phyloP scores from a whole-genome alignment of 1,284 basidiomycete species.

The Ustilago nuda region DNA sequence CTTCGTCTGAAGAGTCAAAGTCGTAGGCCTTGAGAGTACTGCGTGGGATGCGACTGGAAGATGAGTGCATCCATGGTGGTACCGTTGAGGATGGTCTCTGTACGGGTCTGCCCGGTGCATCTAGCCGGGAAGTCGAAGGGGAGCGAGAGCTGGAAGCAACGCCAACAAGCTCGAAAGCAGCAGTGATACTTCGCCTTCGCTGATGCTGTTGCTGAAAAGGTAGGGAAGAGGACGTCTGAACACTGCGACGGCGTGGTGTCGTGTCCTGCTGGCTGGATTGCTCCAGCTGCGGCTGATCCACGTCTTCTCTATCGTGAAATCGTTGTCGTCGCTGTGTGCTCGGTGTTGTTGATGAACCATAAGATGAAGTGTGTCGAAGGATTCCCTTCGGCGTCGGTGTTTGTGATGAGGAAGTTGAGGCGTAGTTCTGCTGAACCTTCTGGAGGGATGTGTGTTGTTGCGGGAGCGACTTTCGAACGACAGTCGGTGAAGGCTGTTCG shows the following conservation, averaged over 20 bases:
- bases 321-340: slow-evolving; percentile 18
- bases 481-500: slow-evolving; percentile 25
- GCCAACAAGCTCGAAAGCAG: slow-evolving; percentile 45
- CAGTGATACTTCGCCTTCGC: slow-evolving; percentile 28
- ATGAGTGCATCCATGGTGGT: slow-evolving; percentile 43
- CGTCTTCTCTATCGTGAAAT: slow-evolving; percentile 14
- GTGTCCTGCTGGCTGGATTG: slow-evolving; percentile 2
- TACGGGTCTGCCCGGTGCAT: background rate
- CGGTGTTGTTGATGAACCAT: slow-evolving; percentile 15
- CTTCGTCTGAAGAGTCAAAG: slow-evolving; percentile 35
- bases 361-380: slow-evolving; percentile 34
- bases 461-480: slow-evolving; percentile 32
- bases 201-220: slow-evolving; percentile 20
- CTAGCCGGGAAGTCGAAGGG: slow-evolving; percentile 10
- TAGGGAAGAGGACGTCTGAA: background rate
- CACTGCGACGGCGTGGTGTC: slow-evolving; percentile 12
- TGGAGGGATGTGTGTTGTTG: slow-evolving; percentile 2
- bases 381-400: slow-evolving; percentile 36
- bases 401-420: slow-evolving; percentile 23
- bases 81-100: slow-evolving; percentile 7
- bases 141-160: slow-evolving; percentile 22
- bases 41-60: slow-evolving; percentile 14
- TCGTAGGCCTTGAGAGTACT: slow-evolving; percentile 14
- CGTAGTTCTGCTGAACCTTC: slow-evolving; percentile 26
- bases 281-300: background rate